phyloP scores from a whole-genome alignment of 2,329 filamentous ascomycete species.

The Alternaria dauci region DNA sequence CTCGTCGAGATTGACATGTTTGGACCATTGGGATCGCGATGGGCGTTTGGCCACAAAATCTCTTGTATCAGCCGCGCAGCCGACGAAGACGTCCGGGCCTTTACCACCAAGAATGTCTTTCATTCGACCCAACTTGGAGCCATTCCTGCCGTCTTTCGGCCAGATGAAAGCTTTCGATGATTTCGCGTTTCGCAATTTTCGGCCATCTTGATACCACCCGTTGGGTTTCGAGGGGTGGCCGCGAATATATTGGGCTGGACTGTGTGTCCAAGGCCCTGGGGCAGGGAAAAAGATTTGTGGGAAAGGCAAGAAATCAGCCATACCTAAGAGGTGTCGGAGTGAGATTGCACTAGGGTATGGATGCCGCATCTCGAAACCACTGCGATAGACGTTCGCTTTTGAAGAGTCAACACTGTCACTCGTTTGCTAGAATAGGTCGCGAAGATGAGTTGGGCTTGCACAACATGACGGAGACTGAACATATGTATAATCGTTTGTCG shows the following conservation, averaged over 20 bases:
- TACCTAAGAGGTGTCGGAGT: neutral
- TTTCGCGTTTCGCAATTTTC: constrained; percentile 34
- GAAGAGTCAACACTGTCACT: neutral
- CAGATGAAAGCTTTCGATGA: constrained; percentile 55
- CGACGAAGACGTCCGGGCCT: constrained; percentile 58
- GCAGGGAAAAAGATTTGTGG: constrained; percentile 6
- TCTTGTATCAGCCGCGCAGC: constrained; percentile 47
- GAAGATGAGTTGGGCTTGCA: neutral
- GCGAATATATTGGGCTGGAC: constrained; percentile 33
- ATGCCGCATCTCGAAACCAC: neutral
- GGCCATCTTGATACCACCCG: constrained; percentile 40
- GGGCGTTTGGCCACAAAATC: constrained; percentile 52
- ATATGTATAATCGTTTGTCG: constrained; percentile 18
- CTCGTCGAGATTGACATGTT: constrained; percentile 43
- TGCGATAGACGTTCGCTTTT: neutral
- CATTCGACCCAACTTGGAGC: constrained; percentile 48
- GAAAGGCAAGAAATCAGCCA: constrained; percentile 1
- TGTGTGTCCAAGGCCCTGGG: constrained; percentile 20
- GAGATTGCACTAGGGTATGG: neutral
- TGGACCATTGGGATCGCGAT: constrained; percentile 48
- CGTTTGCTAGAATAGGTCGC: constrained; percentile 10
- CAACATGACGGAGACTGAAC: neutral
- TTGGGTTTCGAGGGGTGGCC: constrained; percentile 2
- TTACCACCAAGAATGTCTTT: constrained; percentile 54
- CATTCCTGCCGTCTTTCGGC: constrained; percentile 55